These are phyloP conservation scores for Scleroderma citrinum DNA, from an alignment of 768 basidiomycete species.

Conservation along the genomic window DNA sequence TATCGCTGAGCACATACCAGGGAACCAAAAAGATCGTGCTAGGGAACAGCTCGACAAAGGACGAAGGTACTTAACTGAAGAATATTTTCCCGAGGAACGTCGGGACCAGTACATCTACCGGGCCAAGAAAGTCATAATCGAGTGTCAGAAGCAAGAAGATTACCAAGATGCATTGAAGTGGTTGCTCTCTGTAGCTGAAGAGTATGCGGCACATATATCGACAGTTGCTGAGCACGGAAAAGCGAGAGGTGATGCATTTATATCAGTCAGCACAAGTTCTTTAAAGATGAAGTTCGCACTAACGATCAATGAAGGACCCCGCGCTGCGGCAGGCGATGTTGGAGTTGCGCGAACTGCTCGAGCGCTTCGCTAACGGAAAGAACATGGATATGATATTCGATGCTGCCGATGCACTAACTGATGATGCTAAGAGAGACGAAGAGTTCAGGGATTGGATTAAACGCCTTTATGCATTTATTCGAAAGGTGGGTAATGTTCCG, in stretches of 20 bases:
- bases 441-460: slow-evolving; percentile 73
- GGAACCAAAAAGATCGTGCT: slow-evolving; percentile 57
- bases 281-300: slow-evolving; percentile 11
- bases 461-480: slow-evolving; percentile 54
- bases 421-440: slow-evolving; percentile 69
- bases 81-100: slow-evolving; percentile 86
- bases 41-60: slow-evolving; percentile 51
- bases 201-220: slow-evolving; percentile 54
- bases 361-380: slow-evolving; percentile 80
- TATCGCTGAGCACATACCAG: slow-evolving; percentile 54
- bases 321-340: slow-evolving; percentile 48
- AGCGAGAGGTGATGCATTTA: slow-evolving; percentile 16
- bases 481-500: slow-evolving; percentile 40
- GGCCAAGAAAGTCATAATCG: slow-evolving; percentile 87
- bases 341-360: slow-evolving; percentile 76
- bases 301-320: slow-evolving; percentile 37
- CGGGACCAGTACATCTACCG: slow-evolving; percentile 92
- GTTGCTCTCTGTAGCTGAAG: slow-evolving; percentile 57
- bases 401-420: slow-evolving; percentile 63
- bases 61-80: slow-evolving; percentile 67
- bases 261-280: slow-evolving; percentile 2
- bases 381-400: slow-evolving; percentile 65
- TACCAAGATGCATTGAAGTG: slow-evolving; percentile 80
- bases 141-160: slow-evolving; percentile 88
- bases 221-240: slow-evolving; percentile 31